Evolutionary conservation across 1,284 basidiomycete species (phyloP), one percentile per base, ranked within the genome.

Genomic region (Apiotrichum brassicae): DNA sequence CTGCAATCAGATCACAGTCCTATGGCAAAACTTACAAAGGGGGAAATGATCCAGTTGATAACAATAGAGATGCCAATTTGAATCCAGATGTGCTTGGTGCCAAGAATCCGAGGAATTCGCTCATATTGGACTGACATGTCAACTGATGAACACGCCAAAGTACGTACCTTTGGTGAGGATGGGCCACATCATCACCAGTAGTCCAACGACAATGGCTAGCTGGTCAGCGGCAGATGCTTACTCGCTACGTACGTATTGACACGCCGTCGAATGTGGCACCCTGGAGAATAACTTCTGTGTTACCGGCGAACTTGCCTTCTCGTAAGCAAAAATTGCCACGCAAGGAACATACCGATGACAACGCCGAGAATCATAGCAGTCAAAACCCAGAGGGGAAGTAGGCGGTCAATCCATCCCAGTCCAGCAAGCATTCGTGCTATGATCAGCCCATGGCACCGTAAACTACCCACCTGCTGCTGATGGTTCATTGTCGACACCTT

Each of bases 171-270:
- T 77, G 26, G 76, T 75, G 22, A 78, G 61, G 36, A 85, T 81
- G 2, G 88, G 89, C 84, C 86, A 91, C 85, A 92, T 93, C 89
- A 93, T 92, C 46, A 89, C 76, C 22, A 91, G 79, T 50, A 86
- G 79, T 2, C 85, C 86, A 34, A 87, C 76, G 1, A 82, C 82
- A 46, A 88, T 86, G 0, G 85, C 85, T 87, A 11, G 16, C 56
- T 33, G 14, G 25, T 48, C 30, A 46, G 33, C 28, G 16, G 19
- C 0, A 6, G 19, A 25, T 14, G 6, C 18, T 4, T 5, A 3
- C 14, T 33, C 14, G 4, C 2, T 12, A 66, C 72, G 39, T 43
- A 73, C 70, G 72, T 25, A 75, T 59, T 0, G 70, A 72, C 12
- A 72, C 64, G 6, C 73, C 73, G 16, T 67, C 50, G 32, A 73